Evolutionary conservation across 495 filamentous ascomycete species (phyloP).

Genomic region (Entonaema liquescens): DNA sequence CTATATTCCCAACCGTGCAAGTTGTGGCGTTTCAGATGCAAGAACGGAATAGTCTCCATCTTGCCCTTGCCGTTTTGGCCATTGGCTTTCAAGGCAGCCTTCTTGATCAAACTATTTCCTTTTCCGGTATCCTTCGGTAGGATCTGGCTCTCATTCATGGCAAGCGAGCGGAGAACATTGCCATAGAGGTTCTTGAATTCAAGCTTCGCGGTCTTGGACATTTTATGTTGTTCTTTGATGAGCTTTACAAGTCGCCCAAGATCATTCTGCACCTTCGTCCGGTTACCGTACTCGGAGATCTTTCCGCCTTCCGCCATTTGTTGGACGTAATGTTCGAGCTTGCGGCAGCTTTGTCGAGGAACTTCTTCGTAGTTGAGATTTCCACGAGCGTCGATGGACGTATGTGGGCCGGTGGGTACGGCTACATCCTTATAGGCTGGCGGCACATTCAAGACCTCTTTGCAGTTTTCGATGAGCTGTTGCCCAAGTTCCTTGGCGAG

Average conservation of each 20-base stretch:
- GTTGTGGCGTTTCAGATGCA: constrained; percentile 94
- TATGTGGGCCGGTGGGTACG: constrained; percentile 88
- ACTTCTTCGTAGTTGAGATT: constrained; percentile 90
- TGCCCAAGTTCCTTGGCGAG: constrained; percentile 95
- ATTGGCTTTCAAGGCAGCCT: constrained; percentile 68
- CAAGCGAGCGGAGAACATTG: constrained; percentile 88
- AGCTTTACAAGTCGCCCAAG: constrained; percentile 94
- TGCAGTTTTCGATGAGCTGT: constrained; percentile 97
- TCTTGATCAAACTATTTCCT: constrained; percentile 67
- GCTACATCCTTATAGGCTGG: constrained; percentile 97
- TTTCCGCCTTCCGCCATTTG: constrained; percentile 99
- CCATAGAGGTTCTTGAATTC: constrained; percentile 95
- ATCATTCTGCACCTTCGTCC: constrained; percentile 97
- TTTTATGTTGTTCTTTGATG: constrained; percentile 94
- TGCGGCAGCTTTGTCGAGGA: constrained; percentile 88
- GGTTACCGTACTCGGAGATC: constrained; percentile 97
- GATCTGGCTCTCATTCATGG: constrained; percentile 98
- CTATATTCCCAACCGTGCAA: constrained; percentile 98
- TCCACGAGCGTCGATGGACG: constrained; percentile 86
- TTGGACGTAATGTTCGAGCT: constrained; percentile 97
- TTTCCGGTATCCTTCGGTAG: constrained; percentile 81
- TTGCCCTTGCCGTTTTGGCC: constrained; percentile 77
- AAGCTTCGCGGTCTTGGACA: constrained; percentile 91
- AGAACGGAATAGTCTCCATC: constrained; percentile 96
- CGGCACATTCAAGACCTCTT: constrained; percentile 80